Conservation (phyloP, 1,284 basidiomycete genomes). For the Singerocomus inundabilis region DNA sequence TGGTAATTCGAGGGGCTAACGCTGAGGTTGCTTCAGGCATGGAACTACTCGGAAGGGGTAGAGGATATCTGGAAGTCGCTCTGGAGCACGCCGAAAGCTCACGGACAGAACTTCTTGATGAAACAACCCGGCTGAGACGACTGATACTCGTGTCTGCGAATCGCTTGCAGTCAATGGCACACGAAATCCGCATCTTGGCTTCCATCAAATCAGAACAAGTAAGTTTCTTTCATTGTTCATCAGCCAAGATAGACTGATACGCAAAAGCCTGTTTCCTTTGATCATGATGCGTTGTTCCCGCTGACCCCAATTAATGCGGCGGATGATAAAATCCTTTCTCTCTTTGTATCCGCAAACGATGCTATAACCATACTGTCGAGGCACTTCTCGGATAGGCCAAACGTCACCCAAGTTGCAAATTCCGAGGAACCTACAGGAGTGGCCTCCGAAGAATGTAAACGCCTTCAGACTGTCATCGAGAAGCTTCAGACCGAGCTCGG, state of each 20-base stretch:
- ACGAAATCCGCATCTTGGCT: slow-evolving; percentile 39
- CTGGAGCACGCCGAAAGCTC: slow-evolving; percentile 74
- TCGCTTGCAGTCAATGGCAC: slow-evolving; percentile 57
- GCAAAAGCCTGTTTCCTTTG: slow-evolving; percentile 23
- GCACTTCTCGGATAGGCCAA: slow-evolving; percentile 18
- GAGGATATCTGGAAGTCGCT: slow-evolving; percentile 65
- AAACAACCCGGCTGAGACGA: slow-evolving; percentile 68
- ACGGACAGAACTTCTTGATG: slow-evolving; percentile 61
- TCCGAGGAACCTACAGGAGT: slow-evolving; percentile 7
- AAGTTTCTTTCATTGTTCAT: slow-evolving; percentile 17
- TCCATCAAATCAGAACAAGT: slow-evolving; percentile 47
- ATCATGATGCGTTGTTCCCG: slow-evolving; percentile 56
- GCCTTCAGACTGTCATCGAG: slow-evolving; percentile 47
- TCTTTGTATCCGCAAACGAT: slow-evolving; percentile 48
- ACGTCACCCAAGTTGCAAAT: slow-evolving; percentile 6
- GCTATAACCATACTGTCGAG: slow-evolving; percentile 29
- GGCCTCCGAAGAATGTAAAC: slow-evolving; percentile 40
- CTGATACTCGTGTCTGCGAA: slow-evolving; percentile 72
- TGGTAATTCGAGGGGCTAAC: slow-evolving; percentile 53
- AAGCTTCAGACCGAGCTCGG: slow-evolving; percentile 58
- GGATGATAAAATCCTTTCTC: slow-evolving; percentile 47
- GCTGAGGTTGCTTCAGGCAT: slow-evolving; percentile 47
- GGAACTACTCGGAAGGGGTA: slow-evolving; percentile 48
- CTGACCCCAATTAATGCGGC: slow-evolving; percentile 51
- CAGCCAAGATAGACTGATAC: slow-evolving; percentile 11